Conservation (phyloP, 148 eudicot genomes). For the Cornus suecica region DNA sequence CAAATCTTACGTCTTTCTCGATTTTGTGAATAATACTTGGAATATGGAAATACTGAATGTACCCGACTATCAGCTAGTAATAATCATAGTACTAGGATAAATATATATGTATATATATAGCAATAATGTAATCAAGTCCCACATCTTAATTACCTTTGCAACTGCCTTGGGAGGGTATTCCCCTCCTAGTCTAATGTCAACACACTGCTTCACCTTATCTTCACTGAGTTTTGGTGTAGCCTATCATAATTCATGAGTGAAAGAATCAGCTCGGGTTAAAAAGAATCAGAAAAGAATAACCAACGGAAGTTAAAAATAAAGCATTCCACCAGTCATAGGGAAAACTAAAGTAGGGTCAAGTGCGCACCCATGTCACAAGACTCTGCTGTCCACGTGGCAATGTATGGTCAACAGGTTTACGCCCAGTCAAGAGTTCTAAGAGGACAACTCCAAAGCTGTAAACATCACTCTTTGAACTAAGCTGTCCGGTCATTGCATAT, state of each 20-base stretch:
- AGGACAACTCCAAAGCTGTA: constrained; percentile 86
- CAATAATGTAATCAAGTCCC: not conserved
- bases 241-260: constrained; percentile 23
- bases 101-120: too few species aligned
- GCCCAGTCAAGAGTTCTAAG: constrained; percentile 78
- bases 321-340: not conserved
- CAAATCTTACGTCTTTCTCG: too few species aligned
- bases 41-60: not conserved
- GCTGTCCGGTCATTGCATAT: constrained; percentile 84
- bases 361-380: constrained; percentile 78
- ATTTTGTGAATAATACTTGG: not conserved
- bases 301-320: not conserved
- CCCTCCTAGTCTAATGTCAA: constrained; percentile 56
- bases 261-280: constrained; percentile 2
- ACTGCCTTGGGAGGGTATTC: constrained; percentile 81
- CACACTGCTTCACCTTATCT: constrained; percentile 74
- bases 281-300: not conserved
- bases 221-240: constrained; percentile 82
- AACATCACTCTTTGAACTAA: constrained; percentile 81
- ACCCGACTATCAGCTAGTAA: not conserved
- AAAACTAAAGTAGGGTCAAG: not conserved
- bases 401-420: constrained; percentile 81
- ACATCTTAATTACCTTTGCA: constrained; percentile 49
- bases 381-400: constrained; percentile 85
- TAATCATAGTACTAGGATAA: too few species aligned